Percentiles rank a stretch among this genome's conserved stretches.
phyloP scores from a whole-genome alignment of 768 basidiomycete genomes.

The Paxillus involutus region DNA sequence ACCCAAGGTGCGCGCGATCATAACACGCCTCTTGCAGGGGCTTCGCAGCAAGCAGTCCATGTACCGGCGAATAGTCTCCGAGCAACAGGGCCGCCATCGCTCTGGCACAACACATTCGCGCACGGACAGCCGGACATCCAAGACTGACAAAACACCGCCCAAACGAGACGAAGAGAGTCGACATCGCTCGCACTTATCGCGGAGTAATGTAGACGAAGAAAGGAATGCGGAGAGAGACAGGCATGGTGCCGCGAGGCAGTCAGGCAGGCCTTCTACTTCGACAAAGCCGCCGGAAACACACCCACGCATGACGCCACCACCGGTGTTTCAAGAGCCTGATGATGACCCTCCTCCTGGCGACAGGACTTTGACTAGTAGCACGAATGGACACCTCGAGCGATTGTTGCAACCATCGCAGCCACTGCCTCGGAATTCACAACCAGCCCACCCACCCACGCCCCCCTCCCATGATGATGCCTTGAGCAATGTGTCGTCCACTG shows the following conservation, averaged over 20 bases:
- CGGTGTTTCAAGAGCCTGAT: constrained; percentile 32
- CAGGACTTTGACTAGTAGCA: neutral
- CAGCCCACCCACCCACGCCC: constrained; percentile 1
- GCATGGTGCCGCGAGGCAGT: constrained; percentile 40
- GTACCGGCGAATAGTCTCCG: constrained; percentile 75
- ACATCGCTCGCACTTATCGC: constrained; percentile 51
- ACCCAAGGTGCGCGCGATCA: constrained; percentile 88
- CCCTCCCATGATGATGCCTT: constrained; percentile 1
- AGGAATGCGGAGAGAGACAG: constrained; percentile 37
- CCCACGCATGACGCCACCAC: constrained; percentile 27
- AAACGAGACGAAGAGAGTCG: constrained; percentile 43
- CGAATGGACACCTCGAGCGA: constrained; percentile 14
- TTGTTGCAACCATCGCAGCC: constrained; percentile 12
- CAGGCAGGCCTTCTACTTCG: constrained; percentile 41
- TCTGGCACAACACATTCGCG: constrained; percentile 54
- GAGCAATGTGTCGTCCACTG: constrained; percentile 6
- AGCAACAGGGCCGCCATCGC: constrained; percentile 49
- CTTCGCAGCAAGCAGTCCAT: constrained; percentile 89
- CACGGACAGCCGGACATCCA: constrained; percentile 60
- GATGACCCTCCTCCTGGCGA: constrained; percentile 24
- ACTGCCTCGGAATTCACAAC: constrained; percentile 14
- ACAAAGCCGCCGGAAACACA: constrained; percentile 35
- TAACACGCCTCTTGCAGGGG: constrained; percentile 89
- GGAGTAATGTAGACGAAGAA: constrained; percentile 41
- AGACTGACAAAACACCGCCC: constrained; percentile 33